A percentile compares a stretch with the other conserved stretches of the same genome.
phyloP scores from a whole-genome alignment of 2,329 filamentous ascomycete genomes.

The Diaporthe eres region DNA sequence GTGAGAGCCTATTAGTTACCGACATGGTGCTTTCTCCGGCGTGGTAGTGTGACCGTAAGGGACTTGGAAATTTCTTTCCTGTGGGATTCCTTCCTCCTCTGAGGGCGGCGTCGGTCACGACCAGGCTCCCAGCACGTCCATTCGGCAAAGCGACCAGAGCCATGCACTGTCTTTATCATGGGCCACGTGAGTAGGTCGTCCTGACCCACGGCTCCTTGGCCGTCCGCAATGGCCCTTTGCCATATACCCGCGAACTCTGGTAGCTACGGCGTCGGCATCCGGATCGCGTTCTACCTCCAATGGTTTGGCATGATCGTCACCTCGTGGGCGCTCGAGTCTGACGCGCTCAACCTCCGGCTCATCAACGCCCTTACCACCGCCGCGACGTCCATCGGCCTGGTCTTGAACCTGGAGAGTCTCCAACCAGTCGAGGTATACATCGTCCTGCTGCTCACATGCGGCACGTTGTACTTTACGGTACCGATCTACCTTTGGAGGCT shows the following conservation, averaged over 20 bases:
- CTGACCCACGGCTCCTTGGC: background rate
- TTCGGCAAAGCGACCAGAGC: background rate
- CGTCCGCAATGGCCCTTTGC: constrained; percentile 35
- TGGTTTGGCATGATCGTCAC: constrained; percentile 41
- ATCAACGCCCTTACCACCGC: constrained; percentile 38
- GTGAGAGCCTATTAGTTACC: background rate
- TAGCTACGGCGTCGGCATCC: constrained; percentile 40
- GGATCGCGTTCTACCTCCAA: constrained; percentile 41
- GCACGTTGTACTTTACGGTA: constrained; percentile 41
- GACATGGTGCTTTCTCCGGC: background rate
- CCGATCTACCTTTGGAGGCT: constrained; percentile 44
- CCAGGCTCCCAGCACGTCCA: background rate
- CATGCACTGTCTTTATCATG: background rate
- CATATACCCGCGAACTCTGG: constrained; percentile 28
- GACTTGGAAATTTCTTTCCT: background rate
- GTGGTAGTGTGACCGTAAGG: background rate
- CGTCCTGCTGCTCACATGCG: constrained; percentile 43
- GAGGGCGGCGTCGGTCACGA: background rate
- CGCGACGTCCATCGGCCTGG: constrained; percentile 37
- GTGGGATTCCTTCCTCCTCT: background rate
- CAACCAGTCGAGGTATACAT: constrained; percentile 43
- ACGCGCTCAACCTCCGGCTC: constrained; percentile 38
- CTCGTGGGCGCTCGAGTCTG: constrained; percentile 38
- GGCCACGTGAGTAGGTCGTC: background rate
- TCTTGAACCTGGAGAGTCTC: constrained; percentile 28